Evolutionary conservation across 495 filamentous ascomycete species (phyloP), one percentile per base, ranked within the genome.

Genomic region (Penicillium simplicissimum): DNA sequence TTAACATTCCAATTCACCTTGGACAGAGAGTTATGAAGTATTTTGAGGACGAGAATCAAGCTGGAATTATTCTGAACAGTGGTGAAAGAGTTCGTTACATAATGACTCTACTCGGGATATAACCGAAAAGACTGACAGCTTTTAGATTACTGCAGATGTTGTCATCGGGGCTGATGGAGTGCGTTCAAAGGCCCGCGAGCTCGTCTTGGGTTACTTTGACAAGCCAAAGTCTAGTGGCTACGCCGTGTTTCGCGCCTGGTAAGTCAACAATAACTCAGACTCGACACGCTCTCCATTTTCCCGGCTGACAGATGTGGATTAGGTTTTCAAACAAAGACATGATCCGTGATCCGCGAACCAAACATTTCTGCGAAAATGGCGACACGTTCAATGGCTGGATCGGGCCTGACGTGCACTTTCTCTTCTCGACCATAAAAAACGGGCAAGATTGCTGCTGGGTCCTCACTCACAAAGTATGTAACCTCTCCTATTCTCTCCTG

Each of bases 391-490:
- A 82, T 25, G 84, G 82, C 38, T 71, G 68, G 68, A 65, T 71
- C 19, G 68, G 68, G 8, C 64, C 67, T 17, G 67, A 66, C 31
- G 64, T 69, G 15, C 64, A 69, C 47, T 63, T 69, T 14, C 54
- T 66, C 5, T 60, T 69, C 31, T 70, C 57, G 8, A 66, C 57
- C 33, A 64, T 63, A 13, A 66, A 61, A 49, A 79, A 80, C 54
- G 86, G 87, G 1, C 76, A 76, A 23, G 87, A 90, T 61, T 85
- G 89, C 45, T 87, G 85, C 61, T 90, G 87, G 88, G 88, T 89
- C 15, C 82, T 88, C 36, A 90, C 88, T 9, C 87, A 90, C 64
- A 81, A 80, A 38, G 67, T 63, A 10, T 3, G 45, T 42, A n/a
- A 15, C n/a, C 19, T 17, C 35, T 37, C 4, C n/a, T 19, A 21